Conservation (phyloP, 495 filamentous ascomycete species). For the Jackrogersella minutella region DNA sequence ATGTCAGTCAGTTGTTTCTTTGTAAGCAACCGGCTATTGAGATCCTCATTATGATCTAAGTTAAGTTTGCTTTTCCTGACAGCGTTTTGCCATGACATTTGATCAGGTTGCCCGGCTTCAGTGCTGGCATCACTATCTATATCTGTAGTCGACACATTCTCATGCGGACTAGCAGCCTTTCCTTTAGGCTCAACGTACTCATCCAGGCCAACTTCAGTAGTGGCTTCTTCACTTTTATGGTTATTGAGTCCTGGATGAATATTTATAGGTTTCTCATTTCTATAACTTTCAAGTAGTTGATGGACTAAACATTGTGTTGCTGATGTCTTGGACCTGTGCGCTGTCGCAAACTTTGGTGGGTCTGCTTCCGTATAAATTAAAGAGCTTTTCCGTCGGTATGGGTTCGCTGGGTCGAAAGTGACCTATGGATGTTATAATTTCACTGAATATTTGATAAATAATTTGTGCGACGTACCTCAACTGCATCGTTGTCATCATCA, state of each 20-base stretch:
- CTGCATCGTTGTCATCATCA: conserved; percentile 52
- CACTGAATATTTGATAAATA: neutral
- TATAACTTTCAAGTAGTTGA: conserved; percentile 71
- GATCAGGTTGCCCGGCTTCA: conserved; percentile 52
- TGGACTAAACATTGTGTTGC: conserved; percentile 81
- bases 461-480: conserved; percentile 48
- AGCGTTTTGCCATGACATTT: conserved; percentile 52
- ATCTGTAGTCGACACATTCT: conserved; percentile 30
- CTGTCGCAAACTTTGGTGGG: conserved; percentile 48
- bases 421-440: conserved; percentile 60
- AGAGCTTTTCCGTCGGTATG: conserved; percentile 87
- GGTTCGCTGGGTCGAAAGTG: conserved; percentile 72
- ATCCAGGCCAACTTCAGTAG: conserved; percentile 41
- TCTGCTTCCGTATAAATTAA: conserved; percentile 68
- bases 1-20: conserved; percentile 95
- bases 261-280: conserved; percentile 23
- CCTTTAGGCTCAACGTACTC: conserved; percentile 49
- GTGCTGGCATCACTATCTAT: conserved; percentile 39
- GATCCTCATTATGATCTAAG: conserved; percentile 43
- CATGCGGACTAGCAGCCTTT: neutral
- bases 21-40: conserved; percentile 71
- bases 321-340: conserved; percentile 56
- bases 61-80: conserved; percentile 44
- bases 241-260: conserved; percentile 23
- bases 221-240: conserved; percentile 36